Percentiles rank a stretch among this genome's conserved stretches.
Evolutionary conservation across 345 rosid species (phyloP).

Genomic region (Eucalyptus curtisii): DNA sequence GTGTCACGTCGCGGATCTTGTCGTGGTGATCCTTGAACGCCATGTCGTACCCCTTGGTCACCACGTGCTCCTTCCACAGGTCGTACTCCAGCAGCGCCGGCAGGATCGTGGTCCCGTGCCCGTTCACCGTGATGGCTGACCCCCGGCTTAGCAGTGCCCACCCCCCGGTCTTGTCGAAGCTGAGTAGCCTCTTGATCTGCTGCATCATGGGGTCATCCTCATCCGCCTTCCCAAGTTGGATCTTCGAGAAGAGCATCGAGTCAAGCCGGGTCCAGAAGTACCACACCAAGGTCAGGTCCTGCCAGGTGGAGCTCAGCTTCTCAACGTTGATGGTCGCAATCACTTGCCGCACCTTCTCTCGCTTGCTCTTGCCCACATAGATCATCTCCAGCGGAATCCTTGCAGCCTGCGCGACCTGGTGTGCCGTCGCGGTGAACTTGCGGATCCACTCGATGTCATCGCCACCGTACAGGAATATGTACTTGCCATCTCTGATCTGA

Average conservation of each 20-base stretch:
- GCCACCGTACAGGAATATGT: conserved; percentile 79
- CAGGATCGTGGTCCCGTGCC: conserved; percentile 40
- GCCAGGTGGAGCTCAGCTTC: too few relatives aligned
- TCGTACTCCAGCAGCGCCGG: conserved; percentile 53
- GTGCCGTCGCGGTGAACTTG: conserved; percentile 49
- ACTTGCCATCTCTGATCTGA: conserved; percentile 62
- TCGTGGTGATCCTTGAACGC: conserved; percentile 54
- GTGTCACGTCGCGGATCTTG: conserved; percentile 23
- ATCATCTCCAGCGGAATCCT: conserved; percentile 59
- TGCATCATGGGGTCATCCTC: conserved; percentile 55
- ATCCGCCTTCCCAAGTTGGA: conserved; percentile 59
- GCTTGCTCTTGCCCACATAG: conserved; percentile 71
- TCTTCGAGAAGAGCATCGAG: conserved; percentile 84
- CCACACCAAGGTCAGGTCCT: too few relatives aligned
- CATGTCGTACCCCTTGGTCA: conserved; percentile 40
- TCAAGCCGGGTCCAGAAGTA: conserved; percentile 72
- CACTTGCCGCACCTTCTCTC: conserved; percentile 29
- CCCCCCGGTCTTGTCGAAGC: conserved; percentile 68
- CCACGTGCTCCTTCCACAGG: conserved; percentile 48
- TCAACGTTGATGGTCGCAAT: too few relatives aligned
- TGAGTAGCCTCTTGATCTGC: conserved; percentile 67
- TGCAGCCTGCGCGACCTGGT: conserved; percentile 24
- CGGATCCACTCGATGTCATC: conserved; percentile 68
- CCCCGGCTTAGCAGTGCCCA: conserved; percentile 79
- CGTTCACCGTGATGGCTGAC: conserved; percentile 33